Percentiles rank a stretch among this genome's conserved stretches.
phyloP scores from a whole-genome alignment of 257 asterid genomes.

The Fraxinus cuspidata region DNA sequence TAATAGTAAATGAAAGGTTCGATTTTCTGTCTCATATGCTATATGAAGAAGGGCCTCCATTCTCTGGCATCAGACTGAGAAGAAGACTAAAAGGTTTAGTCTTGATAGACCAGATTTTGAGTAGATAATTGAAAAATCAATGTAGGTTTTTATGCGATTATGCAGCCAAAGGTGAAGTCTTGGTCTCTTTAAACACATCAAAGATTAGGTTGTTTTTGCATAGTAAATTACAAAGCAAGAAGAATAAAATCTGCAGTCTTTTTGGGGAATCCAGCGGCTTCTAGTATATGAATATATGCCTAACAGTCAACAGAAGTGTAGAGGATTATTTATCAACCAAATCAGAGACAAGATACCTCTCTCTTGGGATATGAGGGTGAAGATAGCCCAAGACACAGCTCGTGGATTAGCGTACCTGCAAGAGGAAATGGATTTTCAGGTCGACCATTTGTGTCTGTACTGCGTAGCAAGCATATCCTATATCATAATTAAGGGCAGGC shows the following conservation, averaged over 20 bases:
- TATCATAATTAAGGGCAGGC: not conserved
- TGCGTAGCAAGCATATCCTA: not conserved
- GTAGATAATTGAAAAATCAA: not conserved
- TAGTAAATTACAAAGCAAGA: not conserved
- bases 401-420: constrained; percentile 85
- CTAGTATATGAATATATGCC: constrained; percentile 86
- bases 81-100: not conserved
- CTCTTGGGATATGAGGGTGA: constrained; percentile 87
- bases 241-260: not conserved
- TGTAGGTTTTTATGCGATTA: not conserved
- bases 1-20: not conserved
- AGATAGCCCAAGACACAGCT: constrained; percentile 88
- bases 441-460: constrained; percentile 12
- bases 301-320: constrained; percentile 58
- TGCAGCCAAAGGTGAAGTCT: not conserved
- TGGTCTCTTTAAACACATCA: not conserved
- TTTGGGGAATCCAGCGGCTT: constrained; percentile 78
- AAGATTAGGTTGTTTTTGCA: not conserved
- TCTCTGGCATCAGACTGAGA: not conserved
- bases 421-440: constrained; percentile 99
- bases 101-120: not conserved
- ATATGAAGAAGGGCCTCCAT: not conserved
- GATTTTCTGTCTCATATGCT: not conserved
- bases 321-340: constrained; percentile 68
- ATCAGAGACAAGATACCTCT: constrained; percentile 50